These are phyloP conservation scores for Cystobasidium slooffiae DNA, from an alignment of 1,284 basidiomycete species.

Conservation along the genomic window DNA sequence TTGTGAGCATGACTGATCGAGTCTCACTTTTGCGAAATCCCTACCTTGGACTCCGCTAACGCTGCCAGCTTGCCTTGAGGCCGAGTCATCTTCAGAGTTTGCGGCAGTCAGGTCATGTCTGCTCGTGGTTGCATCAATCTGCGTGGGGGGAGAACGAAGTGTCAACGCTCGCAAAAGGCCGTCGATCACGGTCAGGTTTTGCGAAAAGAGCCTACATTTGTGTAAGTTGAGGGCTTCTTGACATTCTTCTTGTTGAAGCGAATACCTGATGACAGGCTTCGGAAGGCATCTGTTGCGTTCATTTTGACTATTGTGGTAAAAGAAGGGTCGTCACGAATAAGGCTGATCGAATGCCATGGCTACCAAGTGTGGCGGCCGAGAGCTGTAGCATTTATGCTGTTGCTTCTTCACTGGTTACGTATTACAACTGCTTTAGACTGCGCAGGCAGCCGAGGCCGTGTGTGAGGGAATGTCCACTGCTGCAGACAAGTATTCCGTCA, in stretches of 20 bases:
- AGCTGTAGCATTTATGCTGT: too few relatives aligned
- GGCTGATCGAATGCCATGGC: not conserved
- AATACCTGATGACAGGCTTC: constrained; percentile 35
- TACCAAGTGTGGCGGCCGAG: not conserved
- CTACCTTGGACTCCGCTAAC: too few relatives aligned
- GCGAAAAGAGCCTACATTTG: not conserved
- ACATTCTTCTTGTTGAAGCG: constrained; percentile 44
- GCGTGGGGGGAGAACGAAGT: not conserved
- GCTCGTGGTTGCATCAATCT: constrained; percentile 6
- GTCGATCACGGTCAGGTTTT: constrained; percentile 8
- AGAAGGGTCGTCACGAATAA: not conserved
- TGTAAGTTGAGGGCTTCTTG: not conserved
- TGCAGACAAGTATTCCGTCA: constrained; percentile 61
- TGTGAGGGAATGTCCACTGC: constrained; percentile 11
- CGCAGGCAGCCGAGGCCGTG: too few relatives aligned
- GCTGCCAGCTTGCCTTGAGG: too few relatives aligned
- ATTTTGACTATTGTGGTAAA: not conserved
- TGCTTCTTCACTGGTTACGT: too few relatives aligned
- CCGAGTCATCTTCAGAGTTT: too few relatives aligned
- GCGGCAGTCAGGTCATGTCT: not conserved
- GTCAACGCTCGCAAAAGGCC: not conserved
- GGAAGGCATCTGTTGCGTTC: constrained; percentile 29
- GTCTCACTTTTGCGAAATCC: too few relatives aligned
- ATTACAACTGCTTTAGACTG: too few relatives aligned
- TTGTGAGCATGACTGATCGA: too few relatives aligned